These are phyloP conservation scores for Laburnicola sp. DNA, from an alignment of 2,329 filamentous ascomycete species.

Conservation along the genomic window DNA sequence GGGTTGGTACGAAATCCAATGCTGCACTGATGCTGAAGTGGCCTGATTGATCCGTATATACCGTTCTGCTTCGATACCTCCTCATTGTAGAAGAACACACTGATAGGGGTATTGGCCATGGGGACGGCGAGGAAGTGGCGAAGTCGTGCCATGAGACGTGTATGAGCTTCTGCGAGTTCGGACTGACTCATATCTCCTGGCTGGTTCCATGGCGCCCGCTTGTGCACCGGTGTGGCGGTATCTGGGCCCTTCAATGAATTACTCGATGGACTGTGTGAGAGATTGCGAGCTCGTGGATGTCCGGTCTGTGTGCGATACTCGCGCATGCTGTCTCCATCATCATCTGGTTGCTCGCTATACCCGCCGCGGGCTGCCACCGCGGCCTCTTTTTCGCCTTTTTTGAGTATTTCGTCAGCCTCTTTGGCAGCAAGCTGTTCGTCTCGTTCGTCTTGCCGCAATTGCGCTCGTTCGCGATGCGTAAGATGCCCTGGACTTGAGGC, in stretches of 20 bases:
- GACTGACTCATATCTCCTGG: slow-evolving; percentile 69
- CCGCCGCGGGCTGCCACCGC: slow-evolving; percentile 69
- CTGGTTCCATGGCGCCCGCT: slow-evolving; percentile 55
- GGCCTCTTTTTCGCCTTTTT: slow-evolving; percentile 70
- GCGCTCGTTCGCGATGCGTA: slow-evolving; percentile 40
- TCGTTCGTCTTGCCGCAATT: slow-evolving; percentile 56
- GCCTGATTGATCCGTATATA: slow-evolving; percentile 83
- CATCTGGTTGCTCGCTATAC: slow-evolving; percentile 69
- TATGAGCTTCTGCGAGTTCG: slow-evolving; percentile 78
- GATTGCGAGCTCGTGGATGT: slow-evolving; percentile 22
- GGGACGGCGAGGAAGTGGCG: slow-evolving; percentile 89
- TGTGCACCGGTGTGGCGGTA: slow-evolving; percentile 47
- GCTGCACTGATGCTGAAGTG: slow-evolving; percentile 82
- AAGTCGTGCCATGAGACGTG: slow-evolving; percentile 83
- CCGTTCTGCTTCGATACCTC: slow-evolving; percentile 79
- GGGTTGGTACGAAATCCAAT: slow-evolving; percentile 86
- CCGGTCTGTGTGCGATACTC: slow-evolving; percentile 42
- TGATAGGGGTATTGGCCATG: slow-evolving; percentile 75
- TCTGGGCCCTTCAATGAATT: slow-evolving; percentile 33
- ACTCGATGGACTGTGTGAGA: slow-evolving; percentile 31
- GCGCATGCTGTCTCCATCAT: slow-evolving; percentile 49
- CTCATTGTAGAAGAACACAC: slow-evolving; percentile 94
- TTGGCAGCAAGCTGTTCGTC: slow-evolving; percentile 70
- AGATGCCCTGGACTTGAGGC: slow-evolving; percentile 48
- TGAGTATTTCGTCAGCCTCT: slow-evolving; percentile 77